phyloP scores from a whole-genome alignment of 176 grass and related monocot genomes.

The Sorghum bicolor region DNA sequence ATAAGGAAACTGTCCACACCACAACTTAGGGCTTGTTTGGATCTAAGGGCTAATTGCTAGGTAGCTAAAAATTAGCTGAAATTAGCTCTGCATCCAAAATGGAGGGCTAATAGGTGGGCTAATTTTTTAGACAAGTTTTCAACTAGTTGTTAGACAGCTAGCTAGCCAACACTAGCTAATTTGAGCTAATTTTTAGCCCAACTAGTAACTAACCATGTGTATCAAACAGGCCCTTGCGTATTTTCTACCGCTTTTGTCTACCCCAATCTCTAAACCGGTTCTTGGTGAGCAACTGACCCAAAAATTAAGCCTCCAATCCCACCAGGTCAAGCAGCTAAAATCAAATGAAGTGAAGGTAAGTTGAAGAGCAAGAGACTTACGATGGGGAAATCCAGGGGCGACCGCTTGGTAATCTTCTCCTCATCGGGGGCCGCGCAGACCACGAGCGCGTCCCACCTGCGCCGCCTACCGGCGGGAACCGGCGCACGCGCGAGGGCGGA shows the following conservation, averaged over 20 bases:
- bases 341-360: neutral
- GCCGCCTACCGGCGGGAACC: neutral
- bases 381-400: constrained; percentile 85
- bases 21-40: neutral
- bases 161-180: no score
- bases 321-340: neutral
- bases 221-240: no score
- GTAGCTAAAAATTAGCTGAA: no score
- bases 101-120: no score
- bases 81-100: no score
- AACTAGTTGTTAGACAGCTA: no score
- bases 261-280: neutral
- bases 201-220: no score
- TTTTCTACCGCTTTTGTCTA: neutral
- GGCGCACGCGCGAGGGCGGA: neutral
- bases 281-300: neutral
- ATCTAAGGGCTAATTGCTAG: no score
- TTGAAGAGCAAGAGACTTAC: constrained; percentile 27
- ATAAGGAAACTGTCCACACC: no score
- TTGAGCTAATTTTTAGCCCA: no score
- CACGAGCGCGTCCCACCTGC: constrained; percentile 39
- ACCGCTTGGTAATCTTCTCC: constrained; percentile 83
- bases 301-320: neutral
- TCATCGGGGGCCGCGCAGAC: constrained; percentile 67
- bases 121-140: no score